phyloP scores from a whole-genome alignment of 129 eudicot genomes.

The Arctium lappa region DNA sequence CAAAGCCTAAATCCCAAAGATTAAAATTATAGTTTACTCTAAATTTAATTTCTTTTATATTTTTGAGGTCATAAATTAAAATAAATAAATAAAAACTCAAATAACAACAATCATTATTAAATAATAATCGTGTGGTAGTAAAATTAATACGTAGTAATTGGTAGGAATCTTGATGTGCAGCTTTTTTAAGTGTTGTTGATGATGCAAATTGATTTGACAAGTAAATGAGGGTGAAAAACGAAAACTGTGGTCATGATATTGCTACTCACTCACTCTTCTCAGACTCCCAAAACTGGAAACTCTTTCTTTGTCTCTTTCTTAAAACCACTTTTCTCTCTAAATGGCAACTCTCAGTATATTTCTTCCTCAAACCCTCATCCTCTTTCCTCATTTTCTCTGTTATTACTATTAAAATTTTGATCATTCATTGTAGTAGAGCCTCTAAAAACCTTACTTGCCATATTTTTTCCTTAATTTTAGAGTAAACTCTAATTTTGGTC shows the following conservation, averaged over 20 bases:
- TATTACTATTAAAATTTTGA: no score
- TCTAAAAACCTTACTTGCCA: no score
- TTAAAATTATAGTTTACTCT: no score
- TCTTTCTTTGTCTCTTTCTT: constrained; percentile 33
- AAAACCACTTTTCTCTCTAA: constrained; percentile 24
- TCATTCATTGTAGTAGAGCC: no score
- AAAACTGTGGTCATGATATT: constrained; percentile 26
- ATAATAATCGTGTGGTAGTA: neutral
- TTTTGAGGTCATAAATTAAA: no score
- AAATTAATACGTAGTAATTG: neutral
- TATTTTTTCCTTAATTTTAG: no score
- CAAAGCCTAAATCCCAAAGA: no score
- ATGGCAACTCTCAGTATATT: constrained; percentile 21
- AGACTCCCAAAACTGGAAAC: constrained; percentile 41
- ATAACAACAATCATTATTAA: neutral
- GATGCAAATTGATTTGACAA: constrained; percentile 36
- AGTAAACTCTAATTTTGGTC: no score
- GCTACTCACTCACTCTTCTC: constrained; percentile 39
- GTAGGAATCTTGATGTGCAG: constrained; percentile 33
- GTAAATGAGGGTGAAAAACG: constrained; percentile 26
- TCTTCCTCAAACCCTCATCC: constrained; percentile 12
- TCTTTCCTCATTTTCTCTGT: neutral
- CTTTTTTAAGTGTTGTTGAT: constrained; percentile 19
- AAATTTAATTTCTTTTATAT: no score
- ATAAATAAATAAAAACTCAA: no score